A percentile compares a stretch with the other conserved stretches of the same genome.
These are phyloP conservation scores for Candida ficus DNA, from an alignment of 805 yeast species.

Conservation along the genomic window DNA sequence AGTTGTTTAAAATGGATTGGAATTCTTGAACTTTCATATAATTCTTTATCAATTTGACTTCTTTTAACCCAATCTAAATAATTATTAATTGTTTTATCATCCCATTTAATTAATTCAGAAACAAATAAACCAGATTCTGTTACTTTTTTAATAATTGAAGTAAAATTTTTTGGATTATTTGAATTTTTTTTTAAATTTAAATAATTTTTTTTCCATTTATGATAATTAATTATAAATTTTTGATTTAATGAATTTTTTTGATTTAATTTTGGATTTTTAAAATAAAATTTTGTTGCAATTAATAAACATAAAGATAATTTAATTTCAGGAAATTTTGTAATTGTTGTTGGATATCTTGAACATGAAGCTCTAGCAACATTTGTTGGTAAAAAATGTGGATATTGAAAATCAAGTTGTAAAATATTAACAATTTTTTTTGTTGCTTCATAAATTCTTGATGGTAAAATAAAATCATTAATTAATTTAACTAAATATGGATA, in stretches of 20 bases:
- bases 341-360: conserved; percentile 1
- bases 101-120: conserved; percentile 41
- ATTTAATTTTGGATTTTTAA: conserved; percentile 9
- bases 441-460: conserved; percentile 43
- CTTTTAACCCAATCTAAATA: conserved; percentile 48
- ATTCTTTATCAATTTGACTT: conserved; percentile 15
- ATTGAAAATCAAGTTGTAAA: conserved; percentile 9
- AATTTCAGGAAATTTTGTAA: conserved; percentile 35
- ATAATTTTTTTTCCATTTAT: conserved; percentile 20
- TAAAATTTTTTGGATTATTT: conserved; percentile 6
- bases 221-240: conserved; percentile 1
- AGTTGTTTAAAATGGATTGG: conserved; percentile 24
- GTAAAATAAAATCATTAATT: conserved; percentile 39
- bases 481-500: conserved; percentile 38
- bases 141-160: conserved; percentile 9
- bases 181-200: conserved; percentile 12
- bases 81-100: conserved; percentile 36
- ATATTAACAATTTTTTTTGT: conserved; percentile 26
- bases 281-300: conserved; percentile 20
- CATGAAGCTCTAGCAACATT: too few species aligned
- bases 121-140: conserved; percentile 23
- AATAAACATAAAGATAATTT: conserved; percentile 12
- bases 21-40: conserved; percentile 10
- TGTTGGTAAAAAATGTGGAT: too few species aligned
- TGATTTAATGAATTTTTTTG: not conserved